These are phyloP conservation scores for Myxozyma sirexii DNA, from an alignment of 805 yeast genomes.

Conservation along the genomic window DNA sequence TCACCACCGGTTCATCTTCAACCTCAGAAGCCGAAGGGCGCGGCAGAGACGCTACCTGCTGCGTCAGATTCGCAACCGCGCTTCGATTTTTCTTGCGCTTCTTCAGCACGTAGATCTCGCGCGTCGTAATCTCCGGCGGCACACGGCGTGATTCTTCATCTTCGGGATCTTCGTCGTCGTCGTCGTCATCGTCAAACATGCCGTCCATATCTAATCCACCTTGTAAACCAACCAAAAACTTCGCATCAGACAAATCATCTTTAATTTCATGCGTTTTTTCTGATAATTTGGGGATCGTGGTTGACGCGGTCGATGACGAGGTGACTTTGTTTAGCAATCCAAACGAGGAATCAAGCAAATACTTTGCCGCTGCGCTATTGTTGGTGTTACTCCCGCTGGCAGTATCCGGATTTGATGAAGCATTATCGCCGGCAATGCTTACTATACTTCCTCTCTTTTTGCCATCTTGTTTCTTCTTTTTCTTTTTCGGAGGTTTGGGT, in stretches of 20 bases:
- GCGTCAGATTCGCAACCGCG: background rate
- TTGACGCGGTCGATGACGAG: constrained; percentile 21
- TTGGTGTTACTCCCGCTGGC: background rate
- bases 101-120: constrained; percentile 19
- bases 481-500: background rate
- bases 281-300: background rate
- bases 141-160: background rate
- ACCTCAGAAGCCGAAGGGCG: background rate
- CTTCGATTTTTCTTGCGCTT: constrained; percentile 14
- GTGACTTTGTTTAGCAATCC: constrained; percentile 23
- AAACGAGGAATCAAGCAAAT: constrained; percentile 19
- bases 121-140: constrained; percentile 11
- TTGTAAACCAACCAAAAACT: constrained; percentile 29
- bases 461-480: constrained; percentile 4
- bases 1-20: constrained; percentile 4
- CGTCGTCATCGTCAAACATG: constrained; percentile 19
- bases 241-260: constrained; percentile 32
- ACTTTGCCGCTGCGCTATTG: constrained; percentile 8
- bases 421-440: background rate
- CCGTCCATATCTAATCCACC: constrained; percentile 29
- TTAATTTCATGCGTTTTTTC: constrained; percentile 11
- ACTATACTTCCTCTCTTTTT: background rate
- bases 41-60: background rate
- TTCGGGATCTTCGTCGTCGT: constrained; percentile 17
- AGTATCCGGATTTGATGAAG: background rate